A percentile compares a stretch with the other conserved stretches of the same genome.
These are phyloP conservation scores for Ambrosia hybrid DNA, from an alignment of 140 eudicot species.

Conservation along the genomic window DNA sequence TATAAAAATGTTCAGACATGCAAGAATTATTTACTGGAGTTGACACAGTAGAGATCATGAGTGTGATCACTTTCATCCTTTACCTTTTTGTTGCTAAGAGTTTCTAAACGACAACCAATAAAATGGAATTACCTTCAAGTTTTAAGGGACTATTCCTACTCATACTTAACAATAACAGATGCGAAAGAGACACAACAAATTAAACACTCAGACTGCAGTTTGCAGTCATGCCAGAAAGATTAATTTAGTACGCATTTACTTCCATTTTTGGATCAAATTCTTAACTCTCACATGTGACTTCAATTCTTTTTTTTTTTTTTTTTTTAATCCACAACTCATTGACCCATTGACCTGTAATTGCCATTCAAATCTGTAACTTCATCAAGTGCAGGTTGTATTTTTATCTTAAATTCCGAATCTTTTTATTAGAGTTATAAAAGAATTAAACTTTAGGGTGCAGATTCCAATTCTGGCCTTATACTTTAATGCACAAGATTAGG, in stretches of 20 bases:
- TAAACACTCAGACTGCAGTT: constrained; percentile 28
- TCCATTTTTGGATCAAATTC: background rate
- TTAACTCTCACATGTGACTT: constrained; percentile 10
- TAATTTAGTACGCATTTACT: constrained; percentile 16
- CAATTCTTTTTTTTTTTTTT: background rate
- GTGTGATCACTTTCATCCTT: constrained; percentile 26
- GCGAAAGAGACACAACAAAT: constrained; percentile 19
- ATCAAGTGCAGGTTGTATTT: too few relatives aligned
- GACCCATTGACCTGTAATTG: too few relatives aligned
- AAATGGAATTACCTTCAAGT: constrained; percentile 18
- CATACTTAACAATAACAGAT: background rate
- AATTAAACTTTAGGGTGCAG: too few relatives aligned
- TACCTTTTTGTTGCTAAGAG: constrained; percentile 26
- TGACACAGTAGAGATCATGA: constrained; percentile 17
- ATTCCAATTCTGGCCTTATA: too few relatives aligned
- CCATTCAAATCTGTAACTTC: too few relatives aligned
- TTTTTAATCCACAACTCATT: too few relatives aligned
- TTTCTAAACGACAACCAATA: constrained; percentile 22
- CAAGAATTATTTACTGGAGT: constrained; percentile 27
- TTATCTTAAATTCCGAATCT: too few relatives aligned
- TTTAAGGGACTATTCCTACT: constrained; percentile 15
- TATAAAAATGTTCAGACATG: background rate
- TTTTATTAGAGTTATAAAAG: too few relatives aligned
- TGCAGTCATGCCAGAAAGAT: constrained; percentile 38
- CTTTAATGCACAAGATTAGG: background rate